Evolutionary conservation across 164 flowering plant species (phyloP), one percentile per base, ranked within the genome.

Genomic region (Kalanchoe fedtschenkoi): DNA sequence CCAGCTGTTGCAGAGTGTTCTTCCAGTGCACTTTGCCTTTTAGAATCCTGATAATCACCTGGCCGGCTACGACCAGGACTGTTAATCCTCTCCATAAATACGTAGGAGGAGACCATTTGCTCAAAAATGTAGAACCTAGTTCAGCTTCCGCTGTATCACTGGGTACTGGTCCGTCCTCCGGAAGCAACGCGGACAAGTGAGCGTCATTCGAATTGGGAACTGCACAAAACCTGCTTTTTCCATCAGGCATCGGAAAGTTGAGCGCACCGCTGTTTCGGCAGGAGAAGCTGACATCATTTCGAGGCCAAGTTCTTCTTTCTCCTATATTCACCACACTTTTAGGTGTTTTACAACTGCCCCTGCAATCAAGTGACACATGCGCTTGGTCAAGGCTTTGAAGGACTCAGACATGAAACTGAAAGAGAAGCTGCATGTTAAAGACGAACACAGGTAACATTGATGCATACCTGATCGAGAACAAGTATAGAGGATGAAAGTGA

Each of bases 1-100:
- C 91, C 29, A 92, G 75, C 72, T 89, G 96, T 67, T 89, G 93
- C 33, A 92, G 87, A 39, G 97, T 89, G 73, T 92, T 92, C 41
- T 62, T 80, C 81, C 82, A 77, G 69, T 92, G 97, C 28, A 92
- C 65, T 74, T 85, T 85, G 1, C 97, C 96, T 61, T 74, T 82
- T 15, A 86, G 37, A 59, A 54, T 66, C 66, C 95, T 75, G 16
- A 58, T 60, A 61, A 88, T 78, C 4, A 92, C 95, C 71, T 89
- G 98, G 22, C 97, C 98, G 35, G 91, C 84, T 26, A 89, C 44
- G 61, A 92, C 61, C 34, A 81, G 62, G 58, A 76, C 85, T 2
- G 98, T 81, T 58, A 89, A 64, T 28, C 95, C 98, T 64, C 95
- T 74, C 98, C 97, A 92, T 13, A 92, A 71, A 63, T 77, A 83